Conservation (phyloP, 176 grass and related monocot species). For the Cenchrus purpureus region DNA sequence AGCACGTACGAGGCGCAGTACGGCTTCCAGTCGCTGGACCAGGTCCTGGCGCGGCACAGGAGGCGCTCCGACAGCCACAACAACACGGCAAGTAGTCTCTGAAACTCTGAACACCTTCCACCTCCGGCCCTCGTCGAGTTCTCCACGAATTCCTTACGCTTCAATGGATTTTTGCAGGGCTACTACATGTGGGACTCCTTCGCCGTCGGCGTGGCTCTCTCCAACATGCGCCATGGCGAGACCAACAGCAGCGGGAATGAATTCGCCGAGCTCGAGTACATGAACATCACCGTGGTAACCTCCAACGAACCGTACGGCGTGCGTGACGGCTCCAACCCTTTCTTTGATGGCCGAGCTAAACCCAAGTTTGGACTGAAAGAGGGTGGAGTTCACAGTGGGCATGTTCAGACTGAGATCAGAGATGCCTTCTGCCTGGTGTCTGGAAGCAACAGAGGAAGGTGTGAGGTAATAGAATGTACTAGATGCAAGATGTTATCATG, state of each 20-base stretch:
- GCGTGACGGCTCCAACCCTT: conserved; percentile 76
- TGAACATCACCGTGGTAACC: conserved; percentile 84
- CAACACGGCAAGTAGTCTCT: conserved; percentile 50
- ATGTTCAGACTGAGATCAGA: conserved; percentile 70
- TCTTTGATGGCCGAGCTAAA: conserved; percentile 52
- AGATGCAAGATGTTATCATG: not conserved
- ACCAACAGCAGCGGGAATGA: conserved; percentile 56
- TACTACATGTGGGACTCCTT: conserved; percentile 95
- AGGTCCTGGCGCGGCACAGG: conserved; percentile 36
- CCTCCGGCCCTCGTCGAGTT: not conserved
- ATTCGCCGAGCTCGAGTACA: conserved; percentile 74
- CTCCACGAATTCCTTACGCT: not conserved
- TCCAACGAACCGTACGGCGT: conserved; percentile 72
- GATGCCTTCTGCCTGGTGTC: conserved; percentile 75
- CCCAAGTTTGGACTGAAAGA: conserved; percentile 69
- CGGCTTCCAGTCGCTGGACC: conserved; percentile 58
- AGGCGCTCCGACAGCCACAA: conserved; percentile 43
- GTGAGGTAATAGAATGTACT: conserved; percentile 54
- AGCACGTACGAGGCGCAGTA: conserved; percentile 77
- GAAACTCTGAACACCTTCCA: not conserved
- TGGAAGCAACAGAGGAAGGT: conserved; percentile 65
- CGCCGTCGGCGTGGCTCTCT: conserved; percentile 61
- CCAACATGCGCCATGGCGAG: conserved; percentile 62
- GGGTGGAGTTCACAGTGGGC: conserved; percentile 76
- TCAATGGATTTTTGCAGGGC: conserved; percentile 50